A percentile compares a stretch with the other conserved stretches of the same genome.
Conservation (phyloP, 2,329 filamentous ascomycete genomes). For the Fusarium xylarioides region DNA sequence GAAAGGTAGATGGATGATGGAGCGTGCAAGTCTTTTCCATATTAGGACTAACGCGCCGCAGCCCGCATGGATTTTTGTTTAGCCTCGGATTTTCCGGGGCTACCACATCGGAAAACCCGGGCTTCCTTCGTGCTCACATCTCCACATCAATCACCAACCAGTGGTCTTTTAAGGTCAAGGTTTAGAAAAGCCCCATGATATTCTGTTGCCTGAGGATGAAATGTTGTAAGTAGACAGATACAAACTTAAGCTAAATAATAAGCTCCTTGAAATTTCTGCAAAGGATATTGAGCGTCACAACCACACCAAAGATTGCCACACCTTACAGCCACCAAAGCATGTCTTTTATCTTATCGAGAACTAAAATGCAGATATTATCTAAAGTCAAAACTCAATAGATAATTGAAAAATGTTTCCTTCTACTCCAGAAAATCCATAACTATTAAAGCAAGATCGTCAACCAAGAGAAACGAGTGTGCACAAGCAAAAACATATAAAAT, state of each 20-base stretch:
- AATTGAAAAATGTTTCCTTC: background rate
- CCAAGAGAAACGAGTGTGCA: background rate
- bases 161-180: background rate
- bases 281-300: too few species aligned
- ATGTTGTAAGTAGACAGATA: fast-evolving
- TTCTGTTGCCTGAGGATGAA: fast-evolving
- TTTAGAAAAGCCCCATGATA: fast-evolving
- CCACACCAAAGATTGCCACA: background rate
- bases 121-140: background rate
- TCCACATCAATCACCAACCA: background rate
- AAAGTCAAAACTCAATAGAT: fast-evolving
- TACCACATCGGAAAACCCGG: background rate
- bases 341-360: fast-evolving
- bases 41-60: background rate
- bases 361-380: fast-evolving
- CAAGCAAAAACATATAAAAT: background rate
- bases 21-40: fast-evolving
- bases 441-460: background rate
- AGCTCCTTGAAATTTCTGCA: background rate
- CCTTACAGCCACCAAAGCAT: too few species aligned
- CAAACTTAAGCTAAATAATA: too few species aligned
- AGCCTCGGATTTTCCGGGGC: background rate
- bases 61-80: fast-evolving
- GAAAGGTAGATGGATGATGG: fast-evolving
- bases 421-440: fast-evolving